phyloP scores from a whole-genome alignment of 176 grass and related monocot genomes.

The Raddia guianensis region DNA sequence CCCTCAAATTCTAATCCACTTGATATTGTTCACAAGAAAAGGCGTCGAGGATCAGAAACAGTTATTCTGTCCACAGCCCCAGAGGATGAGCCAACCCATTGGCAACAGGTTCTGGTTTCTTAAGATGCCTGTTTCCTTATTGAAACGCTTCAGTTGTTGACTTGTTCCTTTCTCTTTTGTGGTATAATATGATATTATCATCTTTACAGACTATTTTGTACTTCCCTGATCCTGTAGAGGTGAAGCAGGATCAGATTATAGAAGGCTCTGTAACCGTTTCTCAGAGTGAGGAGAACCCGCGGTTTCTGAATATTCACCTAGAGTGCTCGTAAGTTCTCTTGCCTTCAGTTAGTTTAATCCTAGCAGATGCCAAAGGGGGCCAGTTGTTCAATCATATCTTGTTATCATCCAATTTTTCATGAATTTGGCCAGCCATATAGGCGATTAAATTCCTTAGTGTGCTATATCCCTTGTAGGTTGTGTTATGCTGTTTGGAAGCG shows the following conservation, averaged over 20 bases:
- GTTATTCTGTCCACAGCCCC: slow-evolving; percentile 88
- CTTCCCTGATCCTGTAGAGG: slow-evolving; percentile 84
- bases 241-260: slow-evolving; percentile 81
- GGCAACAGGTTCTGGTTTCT: slow-evolving; percentile 77
- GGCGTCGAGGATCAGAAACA: slow-evolving; percentile 39
- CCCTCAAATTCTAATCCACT: slow-evolving; percentile 43
- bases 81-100: slow-evolving; percentile 87
- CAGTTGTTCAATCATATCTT: not conserved
- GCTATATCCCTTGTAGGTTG: not conserved
- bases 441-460: not conserved
- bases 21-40: slow-evolving; percentile 67
- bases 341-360: not conserved
- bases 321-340: slow-evolving; percentile 77
- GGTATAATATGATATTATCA: slow-evolving; percentile 29
- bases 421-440: not conserved
- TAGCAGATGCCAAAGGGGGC: not conserved
- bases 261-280: slow-evolving; percentile 78
- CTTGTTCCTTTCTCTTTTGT: not conserved
- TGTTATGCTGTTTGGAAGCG: not conserved
- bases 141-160: not conserved
- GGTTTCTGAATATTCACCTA: slow-evolving; percentile 86
- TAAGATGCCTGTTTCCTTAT: slow-evolving; percentile 20
- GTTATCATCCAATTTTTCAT: not conserved
- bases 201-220: slow-evolving; percentile 85
- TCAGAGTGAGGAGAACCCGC: slow-evolving; percentile 78